Percentiles rank a stretch among this genome's conserved stretches.
These are phyloP conservation scores for Neonectria magnoliae DNA, from an alignment of 2,329 filamentous ascomycete species.

Conservation along the genomic window DNA sequence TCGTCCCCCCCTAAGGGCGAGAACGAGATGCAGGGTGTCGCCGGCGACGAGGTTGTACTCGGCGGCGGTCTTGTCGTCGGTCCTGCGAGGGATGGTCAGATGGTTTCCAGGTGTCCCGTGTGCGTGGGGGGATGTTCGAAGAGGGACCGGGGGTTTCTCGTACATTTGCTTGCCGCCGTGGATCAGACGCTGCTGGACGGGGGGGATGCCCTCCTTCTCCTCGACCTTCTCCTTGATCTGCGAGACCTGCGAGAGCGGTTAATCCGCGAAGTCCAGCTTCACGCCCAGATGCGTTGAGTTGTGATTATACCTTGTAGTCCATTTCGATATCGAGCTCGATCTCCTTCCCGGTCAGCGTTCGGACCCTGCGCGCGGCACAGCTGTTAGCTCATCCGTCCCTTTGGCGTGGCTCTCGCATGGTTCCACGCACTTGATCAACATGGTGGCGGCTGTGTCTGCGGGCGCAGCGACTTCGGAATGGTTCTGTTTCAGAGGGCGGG, in stretches of 20 bases:
- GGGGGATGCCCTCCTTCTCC: slow-evolving; percentile 98
- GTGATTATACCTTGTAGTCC: slow-evolving; percentile 81
- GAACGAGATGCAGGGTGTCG: slow-evolving; percentile 92
- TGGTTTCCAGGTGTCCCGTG: neutral
- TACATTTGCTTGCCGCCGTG: slow-evolving; percentile 99
- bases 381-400: slow-evolving; percentile 33
- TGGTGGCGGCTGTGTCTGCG: slow-evolving; percentile 37
- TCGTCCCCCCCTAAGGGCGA: slow-evolving; percentile 86
- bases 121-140: neutral
- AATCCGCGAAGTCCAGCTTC: slow-evolving; percentile 7
- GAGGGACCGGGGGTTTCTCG: slow-evolving; percentile 31
- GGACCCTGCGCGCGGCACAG: slow-evolving; percentile 75
- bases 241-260: slow-evolving; percentile 70
- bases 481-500: slow-evolving; percentile 1
- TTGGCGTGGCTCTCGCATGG: slow-evolving; percentile 16
- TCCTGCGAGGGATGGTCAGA: slow-evolving; percentile 63
- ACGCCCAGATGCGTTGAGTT: neutral
- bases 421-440: slow-evolving; percentile 62
- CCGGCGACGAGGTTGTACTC: slow-evolving; percentile 94
- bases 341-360: slow-evolving; percentile 97
- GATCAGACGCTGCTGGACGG: slow-evolving; percentile 95
- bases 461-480: neutral
- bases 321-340: slow-evolving; percentile 98
- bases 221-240: slow-evolving; percentile 99
- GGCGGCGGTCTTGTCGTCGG: slow-evolving; percentile 90